These are phyloP conservation scores for Sporormia fimetaria DNA, from an alignment of 495 filamentous ascomycete species.

Conservation along the genomic window DNA sequence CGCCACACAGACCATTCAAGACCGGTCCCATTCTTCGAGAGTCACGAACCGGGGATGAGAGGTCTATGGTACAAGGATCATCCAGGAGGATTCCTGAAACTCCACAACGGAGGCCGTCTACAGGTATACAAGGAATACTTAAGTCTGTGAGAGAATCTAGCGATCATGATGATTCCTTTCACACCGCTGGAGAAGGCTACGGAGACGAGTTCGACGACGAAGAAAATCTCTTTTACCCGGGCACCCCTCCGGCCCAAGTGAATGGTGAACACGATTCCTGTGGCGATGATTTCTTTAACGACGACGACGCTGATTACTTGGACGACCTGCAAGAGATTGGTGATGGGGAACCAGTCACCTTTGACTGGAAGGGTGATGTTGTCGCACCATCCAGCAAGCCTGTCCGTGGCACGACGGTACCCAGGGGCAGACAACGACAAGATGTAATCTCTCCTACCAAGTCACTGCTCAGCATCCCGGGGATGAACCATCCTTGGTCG, in stretches of 20 bases:
- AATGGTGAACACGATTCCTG: conserved; percentile 5
- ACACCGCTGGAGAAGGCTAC: conserved; percentile 42
- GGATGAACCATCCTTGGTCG: conserved; percentile 61
- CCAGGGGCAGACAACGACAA: conserved; percentile 2
- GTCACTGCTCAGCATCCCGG: conserved; percentile 24
- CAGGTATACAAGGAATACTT: neutral
- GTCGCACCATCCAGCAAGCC: conserved; percentile 29
- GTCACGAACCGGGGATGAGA: too few species aligned
- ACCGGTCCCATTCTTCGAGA: too few species aligned
- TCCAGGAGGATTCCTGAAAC: conserved; percentile 12
- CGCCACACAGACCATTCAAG: too few species aligned
- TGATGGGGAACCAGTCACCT: conserved; percentile 31
- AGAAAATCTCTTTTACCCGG: conserved; percentile 23
- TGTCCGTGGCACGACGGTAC: conserved; percentile 48
- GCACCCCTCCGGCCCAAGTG: conserved; percentile 5
- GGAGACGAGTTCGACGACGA: conserved; percentile 58
- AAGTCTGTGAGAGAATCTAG: neutral
- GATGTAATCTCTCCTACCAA: conserved; percentile 17
- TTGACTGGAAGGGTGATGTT: conserved; percentile 24
- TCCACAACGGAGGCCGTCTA: neutral
- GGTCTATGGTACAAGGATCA: neutral
- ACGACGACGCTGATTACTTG: conserved; percentile 21
- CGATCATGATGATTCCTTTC: conserved; percentile 11
- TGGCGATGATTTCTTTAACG: conserved; percentile 11
- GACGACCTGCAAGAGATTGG: conserved; percentile 46